These are phyloP conservation scores for Pseudevernia furfuracea DNA, from an alignment of 495 filamentous ascomycete species.

Conservation along the genomic window DNA sequence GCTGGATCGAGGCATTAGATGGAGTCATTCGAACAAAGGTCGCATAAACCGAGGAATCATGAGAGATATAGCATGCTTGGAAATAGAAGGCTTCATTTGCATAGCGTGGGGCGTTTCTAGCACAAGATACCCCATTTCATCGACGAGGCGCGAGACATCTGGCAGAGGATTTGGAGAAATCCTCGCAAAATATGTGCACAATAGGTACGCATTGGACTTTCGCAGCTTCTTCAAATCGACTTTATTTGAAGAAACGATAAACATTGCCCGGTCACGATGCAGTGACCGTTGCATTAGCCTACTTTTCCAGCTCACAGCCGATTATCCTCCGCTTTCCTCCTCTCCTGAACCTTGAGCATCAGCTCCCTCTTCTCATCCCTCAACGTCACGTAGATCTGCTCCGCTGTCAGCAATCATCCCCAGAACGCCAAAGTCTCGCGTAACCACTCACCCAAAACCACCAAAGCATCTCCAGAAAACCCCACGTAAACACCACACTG, in stretches of 20 bases:
- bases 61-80: not conserved
- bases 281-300: not conserved
- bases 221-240: not conserved
- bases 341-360: constrained; percentile 31
- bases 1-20: constrained; percentile 23
- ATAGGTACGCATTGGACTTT: not conserved
- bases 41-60: not conserved
- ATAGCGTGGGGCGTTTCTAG: constrained; percentile 7
- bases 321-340: constrained; percentile 27
- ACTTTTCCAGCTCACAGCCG: constrained; percentile 10
- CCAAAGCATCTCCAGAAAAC: constrained; percentile 72
- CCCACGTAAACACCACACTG: constrained; percentile 72
- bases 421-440: not conserved
- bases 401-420: not conserved
- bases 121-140: constrained; percentile 11
- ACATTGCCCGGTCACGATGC: not conserved
- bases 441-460: constrained; percentile 77
- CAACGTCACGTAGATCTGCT: constrained; percentile 40
- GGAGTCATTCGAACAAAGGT: constrained; percentile 16
- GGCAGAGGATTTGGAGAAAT: not conserved
- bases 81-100: constrained; percentile 3
- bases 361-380: constrained; percentile 42
- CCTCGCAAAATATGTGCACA: not conserved
- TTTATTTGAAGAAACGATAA: not conserved
- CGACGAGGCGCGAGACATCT: constrained; percentile 1